These are phyloP conservation scores for Huntiella omanensis DNA, from an alignment of 2,329 filamentous ascomycete genomes.

Conservation along the genomic window DNA sequence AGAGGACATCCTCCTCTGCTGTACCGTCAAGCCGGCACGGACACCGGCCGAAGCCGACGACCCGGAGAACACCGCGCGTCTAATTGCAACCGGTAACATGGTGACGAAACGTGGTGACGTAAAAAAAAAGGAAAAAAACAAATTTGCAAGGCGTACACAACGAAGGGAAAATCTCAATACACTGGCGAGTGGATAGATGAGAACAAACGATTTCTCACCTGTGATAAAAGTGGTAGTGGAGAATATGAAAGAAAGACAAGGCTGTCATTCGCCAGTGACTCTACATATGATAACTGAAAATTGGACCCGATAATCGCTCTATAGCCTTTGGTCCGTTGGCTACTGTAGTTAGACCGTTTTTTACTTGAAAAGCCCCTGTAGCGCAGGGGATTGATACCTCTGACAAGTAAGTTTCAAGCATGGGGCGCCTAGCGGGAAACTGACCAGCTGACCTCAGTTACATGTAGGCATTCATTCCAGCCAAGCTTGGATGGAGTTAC, in stretches of 20 bases:
- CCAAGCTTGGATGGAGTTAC: no score
- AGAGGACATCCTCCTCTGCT: constrained; percentile 38
- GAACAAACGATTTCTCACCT: neutral
- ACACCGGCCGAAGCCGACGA: constrained; percentile 16
- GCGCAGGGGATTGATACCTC: no score
- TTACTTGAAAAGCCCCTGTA: no score
- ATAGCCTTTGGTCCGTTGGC: neutral
- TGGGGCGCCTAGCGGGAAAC: no score
- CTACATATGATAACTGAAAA: constrained; percentile 1
- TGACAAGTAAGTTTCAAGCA: no score
- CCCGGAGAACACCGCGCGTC: constrained; percentile 27
- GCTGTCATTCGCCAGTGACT: neutral
- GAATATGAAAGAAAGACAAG: constrained; percentile 3
- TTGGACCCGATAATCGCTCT: neutral
- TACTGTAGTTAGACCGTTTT: no score
- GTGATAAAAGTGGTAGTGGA: constrained; percentile 4
- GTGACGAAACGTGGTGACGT: constrained; percentile 12
- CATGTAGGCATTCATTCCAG: no score
- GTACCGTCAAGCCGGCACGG: constrained; percentile 23
- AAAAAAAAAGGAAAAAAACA: constrained; percentile 9
- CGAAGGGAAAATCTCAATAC: neutral
- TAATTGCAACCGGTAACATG: constrained; percentile 38
- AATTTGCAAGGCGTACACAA: constrained; percentile 8
- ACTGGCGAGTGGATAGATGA: neutral
- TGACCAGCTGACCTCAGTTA: no score